Evolutionary conservation across 495 filamentous ascomycete species (phyloP), one percentile per base, ranked within the genome.

Genomic region (Delitschia confertaspora): DNA sequence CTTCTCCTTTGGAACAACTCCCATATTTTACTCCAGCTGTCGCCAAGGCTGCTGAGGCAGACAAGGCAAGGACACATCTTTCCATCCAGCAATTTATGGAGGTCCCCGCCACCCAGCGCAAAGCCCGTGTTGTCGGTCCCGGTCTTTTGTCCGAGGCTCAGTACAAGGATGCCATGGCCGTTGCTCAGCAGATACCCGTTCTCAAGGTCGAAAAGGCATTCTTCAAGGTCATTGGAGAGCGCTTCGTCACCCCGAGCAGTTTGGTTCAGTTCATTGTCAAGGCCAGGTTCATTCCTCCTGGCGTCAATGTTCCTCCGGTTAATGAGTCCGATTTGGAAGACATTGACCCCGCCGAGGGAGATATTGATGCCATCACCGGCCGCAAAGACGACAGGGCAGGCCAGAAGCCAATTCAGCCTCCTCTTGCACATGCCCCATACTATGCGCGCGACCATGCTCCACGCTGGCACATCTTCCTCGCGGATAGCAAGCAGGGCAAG

Each of bases 211-310:
- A 87, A 60, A 89, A 87, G 67, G 85, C 86, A 2, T 98, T 93
- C 67, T 98, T 98, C 76, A 98, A 98, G 70, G 91, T 98, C 37
- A 80, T 84, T 52, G 91, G 91, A 45, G 91, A 98, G 66, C 83
- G 79, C 45, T 84, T 78, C 60, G 82, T 96, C 59, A 93, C 86
- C 10, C 88, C 91, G n/a, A 82, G 82, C 53, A 91, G 85, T 52
- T 73, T 98, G 33, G 87, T 96, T 33, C 86, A 88, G 38, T 80
- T 98, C 40, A 85, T 98, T 33, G 72, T 98, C 49, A 98, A 98
- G 68, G 85, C 78, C n/a, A 84, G 91, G 44, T 80, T 98, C 47
- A 76, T 95, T 14, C 89, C 91, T 0, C 91, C 91, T 4, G 91
- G 91, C 34, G 77, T 71, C 55, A 70, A 82, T 37, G 65, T 93